A percentile compares a stretch with the other conserved stretches of the same genome.
Evolutionary conservation across 495 filamentous ascomycete species (phyloP).

Genomic region (Penicillium macrosclerotiorum): DNA sequence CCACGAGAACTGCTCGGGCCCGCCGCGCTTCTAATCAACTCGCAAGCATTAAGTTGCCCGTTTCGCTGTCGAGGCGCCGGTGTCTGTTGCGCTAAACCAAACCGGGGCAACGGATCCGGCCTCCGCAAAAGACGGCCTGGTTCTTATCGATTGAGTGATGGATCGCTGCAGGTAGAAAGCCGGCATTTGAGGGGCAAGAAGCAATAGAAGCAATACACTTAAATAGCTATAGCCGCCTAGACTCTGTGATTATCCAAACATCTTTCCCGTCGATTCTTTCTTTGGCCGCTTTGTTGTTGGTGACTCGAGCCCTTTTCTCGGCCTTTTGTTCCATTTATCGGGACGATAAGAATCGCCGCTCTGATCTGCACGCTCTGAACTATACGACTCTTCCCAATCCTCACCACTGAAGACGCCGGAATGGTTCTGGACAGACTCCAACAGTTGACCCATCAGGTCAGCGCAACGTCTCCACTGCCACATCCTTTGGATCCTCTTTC

Average conservation of each 20-base stretch:
- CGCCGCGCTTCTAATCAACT: constrained; percentile 5
- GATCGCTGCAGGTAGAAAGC: background rate
- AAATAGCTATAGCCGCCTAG: background rate
- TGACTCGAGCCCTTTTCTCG: background rate
- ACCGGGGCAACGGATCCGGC: constrained; percentile 28
- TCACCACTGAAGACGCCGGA: background rate
- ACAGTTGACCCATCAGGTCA: constrained; percentile 65
- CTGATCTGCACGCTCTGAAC: no score
- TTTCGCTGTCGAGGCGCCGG: background rate
- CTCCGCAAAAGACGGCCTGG: constrained; percentile 13
- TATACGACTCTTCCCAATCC: no score
- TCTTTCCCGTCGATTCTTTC: background rate
- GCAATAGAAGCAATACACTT: background rate
- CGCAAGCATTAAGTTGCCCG: constrained; percentile 21
- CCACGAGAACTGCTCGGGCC: background rate
- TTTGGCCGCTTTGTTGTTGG: background rate
- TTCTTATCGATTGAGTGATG: constrained; percentile 24
- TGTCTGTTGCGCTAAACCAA: constrained; percentile 20
- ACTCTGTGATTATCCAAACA: background rate
- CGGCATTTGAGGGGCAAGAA: background rate
- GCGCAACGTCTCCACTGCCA: constrained; percentile 51
- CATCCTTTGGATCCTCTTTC: constrained; percentile 88
- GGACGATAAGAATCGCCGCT: no score
- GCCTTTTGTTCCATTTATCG: no score
- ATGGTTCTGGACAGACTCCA: constrained; percentile 71